Evolutionary conservation across 345 rosid genomes (phyloP).

Genomic region (Luvunga scandens): DNA sequence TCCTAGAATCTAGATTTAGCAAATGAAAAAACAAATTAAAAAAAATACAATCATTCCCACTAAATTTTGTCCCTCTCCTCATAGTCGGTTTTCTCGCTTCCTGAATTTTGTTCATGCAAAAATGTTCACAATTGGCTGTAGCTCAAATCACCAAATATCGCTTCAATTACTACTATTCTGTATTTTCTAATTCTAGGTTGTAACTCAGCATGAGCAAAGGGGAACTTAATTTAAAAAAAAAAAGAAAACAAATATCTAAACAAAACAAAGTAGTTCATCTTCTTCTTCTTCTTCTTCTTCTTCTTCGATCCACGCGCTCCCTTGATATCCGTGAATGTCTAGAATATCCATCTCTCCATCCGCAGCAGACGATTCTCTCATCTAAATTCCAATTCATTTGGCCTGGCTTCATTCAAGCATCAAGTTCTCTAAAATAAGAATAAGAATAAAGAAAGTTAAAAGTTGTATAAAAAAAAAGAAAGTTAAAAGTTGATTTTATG

Average conservation of each 20-base stretch:
- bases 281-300: not conserved
- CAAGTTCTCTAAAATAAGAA: not conserved
- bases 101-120: not conserved
- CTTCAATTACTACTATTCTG: not conserved
- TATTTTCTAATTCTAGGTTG: not conserved
- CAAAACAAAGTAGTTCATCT: not conserved
- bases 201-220: not conserved
- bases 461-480: not conserved
- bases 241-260: not conserved
- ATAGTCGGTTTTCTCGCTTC: not conserved
- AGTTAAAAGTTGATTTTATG: not conserved
- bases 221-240: not conserved
- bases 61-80: too few relatives aligned
- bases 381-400: not conserved
- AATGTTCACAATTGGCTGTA: not conserved
- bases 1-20: too few relatives aligned
- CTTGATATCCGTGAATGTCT: not conserved
- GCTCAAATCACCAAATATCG: not conserved
- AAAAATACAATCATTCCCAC: too few relatives aligned
- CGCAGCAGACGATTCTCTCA: not conserved
- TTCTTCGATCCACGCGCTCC: not conserved
- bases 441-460: too few relatives aligned
- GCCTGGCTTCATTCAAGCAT: not conserved
- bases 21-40: too few relatives aligned
- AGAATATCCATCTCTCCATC: not conserved